Evolutionary conservation across 805 yeast genomes (phyloP).

Genomic region (Hemisphaericaspora nanyangensis): DNA sequence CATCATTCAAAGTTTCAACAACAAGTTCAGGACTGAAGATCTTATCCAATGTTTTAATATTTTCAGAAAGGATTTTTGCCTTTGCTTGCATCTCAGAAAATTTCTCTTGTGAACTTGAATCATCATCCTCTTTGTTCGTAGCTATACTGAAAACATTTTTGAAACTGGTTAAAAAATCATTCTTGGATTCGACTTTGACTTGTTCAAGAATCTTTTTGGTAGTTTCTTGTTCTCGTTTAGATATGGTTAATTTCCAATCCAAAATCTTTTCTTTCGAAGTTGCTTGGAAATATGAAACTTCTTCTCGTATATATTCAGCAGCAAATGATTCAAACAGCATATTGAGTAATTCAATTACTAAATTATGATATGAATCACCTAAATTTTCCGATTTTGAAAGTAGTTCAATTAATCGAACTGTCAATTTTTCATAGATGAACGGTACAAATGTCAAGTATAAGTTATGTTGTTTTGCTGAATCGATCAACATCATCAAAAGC

Average conservation of each 20-base stretch:
- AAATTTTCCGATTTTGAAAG: constrained; percentile 30
- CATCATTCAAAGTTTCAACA: constrained; percentile 63
- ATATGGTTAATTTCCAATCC: constrained; percentile 33
- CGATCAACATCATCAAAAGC: constrained; percentile 23
- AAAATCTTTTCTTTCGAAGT: constrained; percentile 20
- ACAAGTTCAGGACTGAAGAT: constrained; percentile 81
- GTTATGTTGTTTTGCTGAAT: constrained; percentile 21
- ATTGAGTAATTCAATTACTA: constrained; percentile 36
- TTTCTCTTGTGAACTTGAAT: constrained; percentile 25
- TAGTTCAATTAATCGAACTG: constrained; percentile 20
- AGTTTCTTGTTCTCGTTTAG: constrained; percentile 45
- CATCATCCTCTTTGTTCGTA: constrained; percentile 18
- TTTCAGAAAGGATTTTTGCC: constrained; percentile 69
- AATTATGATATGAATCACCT: constrained; percentile 30
- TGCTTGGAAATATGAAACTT: constrained; percentile 23
- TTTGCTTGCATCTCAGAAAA: constrained; percentile 74
- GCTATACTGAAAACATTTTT: constrained; percentile 52
- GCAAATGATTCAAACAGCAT: constrained; percentile 39
- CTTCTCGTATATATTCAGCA: constrained; percentile 39
- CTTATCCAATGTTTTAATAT: constrained; percentile 70
- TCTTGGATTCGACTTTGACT: constrained; percentile 47
- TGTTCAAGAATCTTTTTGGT: constrained; percentile 46
- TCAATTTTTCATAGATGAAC: constrained; percentile 28
- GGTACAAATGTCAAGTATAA: constrained; percentile 39
- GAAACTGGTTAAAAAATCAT: constrained; percentile 61